phyloP scores from a whole-genome alignment of 441 rosid species.

The Codiaeum variegatum region DNA sequence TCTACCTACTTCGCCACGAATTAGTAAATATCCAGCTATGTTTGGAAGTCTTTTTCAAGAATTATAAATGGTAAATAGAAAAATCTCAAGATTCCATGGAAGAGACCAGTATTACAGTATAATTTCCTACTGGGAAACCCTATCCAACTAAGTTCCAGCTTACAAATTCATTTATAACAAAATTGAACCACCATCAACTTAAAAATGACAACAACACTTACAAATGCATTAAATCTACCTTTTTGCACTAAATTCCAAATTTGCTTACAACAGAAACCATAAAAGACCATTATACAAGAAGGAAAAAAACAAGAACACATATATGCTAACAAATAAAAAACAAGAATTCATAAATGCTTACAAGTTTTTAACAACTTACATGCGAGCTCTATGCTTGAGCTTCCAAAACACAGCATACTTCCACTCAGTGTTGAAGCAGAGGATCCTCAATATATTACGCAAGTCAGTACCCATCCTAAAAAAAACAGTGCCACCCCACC shows the following conservation, averaged over 20 bases:
- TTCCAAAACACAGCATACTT: constrained; percentile 89
- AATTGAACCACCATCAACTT: constrained; percentile 2
- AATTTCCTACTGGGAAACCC: not conserved
- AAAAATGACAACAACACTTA: not conserved
- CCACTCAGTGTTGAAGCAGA: constrained; percentile 80
- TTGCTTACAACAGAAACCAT: not conserved
- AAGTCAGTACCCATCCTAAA: constrained; percentile 48
- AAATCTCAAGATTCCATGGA: not conserved
- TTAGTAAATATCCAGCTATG: not conserved
- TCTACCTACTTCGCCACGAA: not conserved
- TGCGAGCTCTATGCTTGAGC: constrained; percentile 64
- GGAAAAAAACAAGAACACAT: not conserved
- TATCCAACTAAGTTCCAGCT: not conserved
- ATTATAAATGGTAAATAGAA: not conserved
- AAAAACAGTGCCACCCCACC: constrained; percentile 19
- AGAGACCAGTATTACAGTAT: not conserved
- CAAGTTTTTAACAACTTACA: constrained; percentile 40
- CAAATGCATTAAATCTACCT: constrained; percentile 1
- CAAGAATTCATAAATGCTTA: not conserved
- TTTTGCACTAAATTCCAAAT: not conserved
- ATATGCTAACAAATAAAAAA: constrained; percentile 1
- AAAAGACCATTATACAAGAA: constrained; percentile 8
- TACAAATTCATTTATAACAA: not conserved
- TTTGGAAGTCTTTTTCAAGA: not conserved
- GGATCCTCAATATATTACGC: constrained; percentile 56